phyloP scores from a whole-genome alignment of 2,329 filamentous ascomycete species.

The Colletotrichum limetticola region DNA sequence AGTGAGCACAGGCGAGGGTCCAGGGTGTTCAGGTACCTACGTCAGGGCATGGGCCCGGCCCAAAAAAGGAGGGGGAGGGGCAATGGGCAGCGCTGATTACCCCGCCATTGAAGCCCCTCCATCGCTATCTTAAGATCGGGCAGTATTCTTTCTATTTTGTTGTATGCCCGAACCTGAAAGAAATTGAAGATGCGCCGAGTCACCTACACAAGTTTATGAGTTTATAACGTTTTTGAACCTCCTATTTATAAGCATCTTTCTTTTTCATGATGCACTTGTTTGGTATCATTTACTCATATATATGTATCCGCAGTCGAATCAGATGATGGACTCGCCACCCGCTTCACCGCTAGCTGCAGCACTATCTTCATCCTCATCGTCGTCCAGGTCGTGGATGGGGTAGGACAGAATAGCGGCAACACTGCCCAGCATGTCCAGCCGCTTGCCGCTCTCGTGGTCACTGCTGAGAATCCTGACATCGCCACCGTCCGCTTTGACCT shows the following conservation, averaged over 20 bases:
- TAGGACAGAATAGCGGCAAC: constrained; percentile 93
- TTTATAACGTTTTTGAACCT: too few species aligned
- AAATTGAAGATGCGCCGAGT: too few species aligned
- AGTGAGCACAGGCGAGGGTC: too few species aligned
- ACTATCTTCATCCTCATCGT: constrained; percentile 64
- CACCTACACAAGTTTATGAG: too few species aligned
- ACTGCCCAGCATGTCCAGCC: constrained; percentile 84
- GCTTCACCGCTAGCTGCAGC: constrained; percentile 24
- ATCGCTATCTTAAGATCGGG: background rate
- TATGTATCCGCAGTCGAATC: background rate
- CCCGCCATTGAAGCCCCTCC: constrained; percentile 9
- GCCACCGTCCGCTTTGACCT: constrained; percentile 86
- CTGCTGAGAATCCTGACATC: constrained; percentile 91
- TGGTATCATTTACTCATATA: constrained; percentile 7
- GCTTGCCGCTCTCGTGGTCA: constrained; percentile 91
- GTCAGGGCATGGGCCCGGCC: background rate
- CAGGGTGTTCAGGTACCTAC: background rate
- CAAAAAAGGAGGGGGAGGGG: constrained; percentile 2
- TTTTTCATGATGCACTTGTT: background rate
- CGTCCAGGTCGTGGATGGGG: constrained; percentile 83
- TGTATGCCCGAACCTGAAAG: too few species aligned
- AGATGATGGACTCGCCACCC: constrained; percentile 23
- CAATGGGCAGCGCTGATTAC: constrained; percentile 1
- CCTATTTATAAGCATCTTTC: background rate
- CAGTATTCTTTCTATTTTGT: too few species aligned